Conservation (phyloP, 2,329 filamentous ascomycete species). For the Aspergillus sojae region DNA sequence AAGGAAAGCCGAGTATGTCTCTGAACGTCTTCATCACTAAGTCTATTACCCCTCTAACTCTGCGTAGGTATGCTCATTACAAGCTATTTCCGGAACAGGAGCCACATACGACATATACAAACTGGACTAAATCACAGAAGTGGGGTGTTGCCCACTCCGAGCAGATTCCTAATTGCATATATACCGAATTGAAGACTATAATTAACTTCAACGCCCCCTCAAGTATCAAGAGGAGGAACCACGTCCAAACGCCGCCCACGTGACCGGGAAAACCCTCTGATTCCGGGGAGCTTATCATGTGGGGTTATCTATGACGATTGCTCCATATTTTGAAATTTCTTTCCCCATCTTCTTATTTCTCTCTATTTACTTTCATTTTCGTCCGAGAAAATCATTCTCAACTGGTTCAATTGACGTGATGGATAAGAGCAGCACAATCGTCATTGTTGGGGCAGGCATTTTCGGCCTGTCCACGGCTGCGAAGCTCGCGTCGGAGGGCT, state of each 20-base stretch:
- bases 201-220: not conserved
- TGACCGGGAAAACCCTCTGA: not conserved
- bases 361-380: not conserved
- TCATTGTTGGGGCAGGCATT: constrained; percentile 13
- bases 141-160: not conserved
- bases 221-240: not conserved
- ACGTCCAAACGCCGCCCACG: not conserved
- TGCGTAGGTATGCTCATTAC: too few relatives aligned
- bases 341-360: not conserved
- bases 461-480: constrained; percentile 16
- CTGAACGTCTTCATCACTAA: too few relatives aligned
- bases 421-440: constrained; percentile 7
- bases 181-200: not conserved
- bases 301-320: not conserved
- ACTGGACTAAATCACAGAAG: not conserved
- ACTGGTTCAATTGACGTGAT: not conserved
- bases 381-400: not conserved
- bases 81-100: too few relatives aligned
- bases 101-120: not conserved
- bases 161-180: not conserved
- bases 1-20: too few relatives aligned
- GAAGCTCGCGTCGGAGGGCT: constrained; percentile 10
- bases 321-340: not conserved
- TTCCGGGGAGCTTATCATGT: not conserved
- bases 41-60: too few relatives aligned